These are phyloP conservation scores for Ogataea kodamae DNA, from an alignment of 805 yeast genomes.

Conservation along the genomic window DNA sequence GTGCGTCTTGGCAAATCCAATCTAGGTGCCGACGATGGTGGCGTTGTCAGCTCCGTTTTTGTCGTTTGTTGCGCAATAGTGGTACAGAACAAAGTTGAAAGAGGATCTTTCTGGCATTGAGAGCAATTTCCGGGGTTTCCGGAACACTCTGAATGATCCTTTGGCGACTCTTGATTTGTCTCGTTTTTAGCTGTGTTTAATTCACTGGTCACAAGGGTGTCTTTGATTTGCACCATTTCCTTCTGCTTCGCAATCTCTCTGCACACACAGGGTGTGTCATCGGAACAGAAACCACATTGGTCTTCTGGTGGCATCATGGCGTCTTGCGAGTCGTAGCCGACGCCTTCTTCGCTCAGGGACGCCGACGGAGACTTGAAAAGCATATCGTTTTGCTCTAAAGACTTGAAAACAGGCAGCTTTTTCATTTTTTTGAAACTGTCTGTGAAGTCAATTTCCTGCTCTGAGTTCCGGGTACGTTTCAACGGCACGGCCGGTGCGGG, in stretches of 20 bases:
- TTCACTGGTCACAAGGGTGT: conserved; percentile 20
- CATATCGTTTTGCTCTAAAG: conserved; percentile 25
- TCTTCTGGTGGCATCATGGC: conserved; percentile 43
- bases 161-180: conserved; percentile 4
- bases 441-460: conserved; percentile 56
- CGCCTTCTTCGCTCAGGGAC: conserved; percentile 18
- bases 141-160: conserved; percentile 51
- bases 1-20: conserved; percentile 17
- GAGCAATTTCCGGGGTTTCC: conserved; percentile 86
- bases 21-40: conserved; percentile 15
- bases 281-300: conserved; percentile 92
- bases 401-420: conserved; percentile 23
- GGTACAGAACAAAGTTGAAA: conserved; percentile 84
- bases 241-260: conserved; percentile 65
- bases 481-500: conserved; percentile 70
- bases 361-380: conserved; percentile 26
- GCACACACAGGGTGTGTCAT: conserved; percentile 89
- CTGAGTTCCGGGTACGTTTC: conserved; percentile 32
- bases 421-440: conserved; percentile 32
- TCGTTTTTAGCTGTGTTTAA: conserved; percentile 11
- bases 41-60: conserved; percentile 18
- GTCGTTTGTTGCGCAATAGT: conserved; percentile 57
- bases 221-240: conserved; percentile 23
- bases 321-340: conserved; percentile 11
- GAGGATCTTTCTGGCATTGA: conserved; percentile 82